A percentile compares a stretch with the other conserved stretches of the same genome.
Conservation (phyloP, 345 rosid genomes). For the Mangifera indica region DNA sequence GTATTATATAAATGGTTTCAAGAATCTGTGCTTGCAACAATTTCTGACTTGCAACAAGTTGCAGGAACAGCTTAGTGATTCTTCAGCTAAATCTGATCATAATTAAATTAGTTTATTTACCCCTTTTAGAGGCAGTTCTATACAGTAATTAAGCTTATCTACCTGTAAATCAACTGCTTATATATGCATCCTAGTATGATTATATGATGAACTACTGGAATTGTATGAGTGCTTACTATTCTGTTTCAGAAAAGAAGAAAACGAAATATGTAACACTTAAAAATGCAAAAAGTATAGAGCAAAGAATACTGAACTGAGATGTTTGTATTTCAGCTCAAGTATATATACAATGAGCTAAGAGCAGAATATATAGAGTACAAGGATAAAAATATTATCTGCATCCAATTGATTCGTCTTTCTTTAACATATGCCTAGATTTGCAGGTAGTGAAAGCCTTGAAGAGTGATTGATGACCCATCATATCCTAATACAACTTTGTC, state of each 20-base stretch:
- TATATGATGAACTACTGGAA: too few species aligned
- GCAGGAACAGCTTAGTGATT: neutral
- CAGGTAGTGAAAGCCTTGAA: constrained; percentile 47
- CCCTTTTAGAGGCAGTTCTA: neutral
- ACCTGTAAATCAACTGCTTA: too few species aligned
- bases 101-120: neutral
- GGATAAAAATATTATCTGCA: neutral
- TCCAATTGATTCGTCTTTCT: neutral
- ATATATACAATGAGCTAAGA: too few species aligned
- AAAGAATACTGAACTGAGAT: too few species aligned
- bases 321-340: too few species aligned
- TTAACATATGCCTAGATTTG: constrained; percentile 6
- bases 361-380: too few species aligned
- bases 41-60: neutral
- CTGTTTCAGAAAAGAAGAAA: too few species aligned
- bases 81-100: too few species aligned
- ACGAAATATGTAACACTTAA: neutral
- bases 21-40: neutral
- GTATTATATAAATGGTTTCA: neutral
- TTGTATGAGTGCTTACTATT: too few species aligned
- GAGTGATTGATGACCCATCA: constrained; percentile 58
- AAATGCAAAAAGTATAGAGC: too few species aligned
- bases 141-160: neutral
- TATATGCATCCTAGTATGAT: too few species aligned
- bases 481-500: constrained; percentile 56